A percentile compares a stretch with the other conserved stretches of the same genome.
These are phyloP conservation scores for Exophiala calicioides DNA, from an alignment of 2,329 filamentous ascomycete genomes.

Conservation along the genomic window DNA sequence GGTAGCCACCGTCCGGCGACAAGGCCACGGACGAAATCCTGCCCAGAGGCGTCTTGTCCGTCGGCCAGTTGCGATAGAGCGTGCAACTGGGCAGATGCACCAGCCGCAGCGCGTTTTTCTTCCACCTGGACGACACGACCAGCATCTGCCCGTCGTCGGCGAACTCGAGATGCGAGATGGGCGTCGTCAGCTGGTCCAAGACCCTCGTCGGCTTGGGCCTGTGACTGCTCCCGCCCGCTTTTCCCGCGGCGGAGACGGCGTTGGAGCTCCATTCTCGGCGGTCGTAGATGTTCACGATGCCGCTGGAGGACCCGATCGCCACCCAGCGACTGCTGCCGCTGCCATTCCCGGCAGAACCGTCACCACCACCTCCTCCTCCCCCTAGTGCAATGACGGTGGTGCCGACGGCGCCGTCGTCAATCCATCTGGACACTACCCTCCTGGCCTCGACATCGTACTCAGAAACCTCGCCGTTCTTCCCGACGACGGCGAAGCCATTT, in stretches of 20 bases:
- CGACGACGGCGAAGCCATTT: conserved; percentile 76
- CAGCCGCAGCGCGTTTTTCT: conserved; percentile 82
- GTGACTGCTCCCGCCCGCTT: conserved; percentile 51
- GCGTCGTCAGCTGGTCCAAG: conserved; percentile 85
- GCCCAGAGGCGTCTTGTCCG: conserved; percentile 81
- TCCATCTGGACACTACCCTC: conserved; percentile 78
- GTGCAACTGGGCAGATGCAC: conserved; percentile 91
- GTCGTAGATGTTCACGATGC: conserved; percentile 93
- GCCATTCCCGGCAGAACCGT: conserved; percentile 38
- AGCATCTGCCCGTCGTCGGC: conserved; percentile 87
- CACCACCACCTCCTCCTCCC: too few relatives aligned
- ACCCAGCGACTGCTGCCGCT: conserved; percentile 83
- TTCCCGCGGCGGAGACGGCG: conserved; percentile 24
- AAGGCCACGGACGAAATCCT: conserved; percentile 71
- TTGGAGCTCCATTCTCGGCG: conserved; percentile 49
- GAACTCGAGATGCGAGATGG: conserved; percentile 77
- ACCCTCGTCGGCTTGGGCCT: conserved; percentile 69
- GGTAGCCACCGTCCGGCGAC: conserved; percentile 29
- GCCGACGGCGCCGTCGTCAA: conserved; percentile 84
- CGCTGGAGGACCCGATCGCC: conserved; percentile 79
- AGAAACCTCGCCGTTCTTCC: conserved; percentile 83
- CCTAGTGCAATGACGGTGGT: conserved; percentile 82
- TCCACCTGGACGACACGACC: conserved; percentile 81
- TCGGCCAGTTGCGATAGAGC: conserved; percentile 97
- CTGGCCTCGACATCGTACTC: conserved; percentile 76